These are phyloP conservation scores for Alternaria triticina DNA, from an alignment of 2,329 filamentous ascomycete genomes.

Conservation along the genomic window DNA sequence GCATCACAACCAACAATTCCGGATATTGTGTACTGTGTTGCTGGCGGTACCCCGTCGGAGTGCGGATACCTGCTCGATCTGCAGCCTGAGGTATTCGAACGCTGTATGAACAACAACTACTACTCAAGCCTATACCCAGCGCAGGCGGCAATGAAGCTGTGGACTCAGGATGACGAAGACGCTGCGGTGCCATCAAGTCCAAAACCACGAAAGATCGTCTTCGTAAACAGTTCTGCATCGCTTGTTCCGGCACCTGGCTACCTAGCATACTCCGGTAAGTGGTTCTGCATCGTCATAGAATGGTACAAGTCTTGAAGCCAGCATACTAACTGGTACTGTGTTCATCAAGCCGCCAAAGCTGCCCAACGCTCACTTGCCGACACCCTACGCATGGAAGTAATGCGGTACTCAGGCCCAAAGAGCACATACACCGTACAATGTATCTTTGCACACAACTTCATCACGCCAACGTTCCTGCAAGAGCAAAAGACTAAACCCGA, in stretches of 20 bases:
- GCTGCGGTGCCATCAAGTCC: not conserved
- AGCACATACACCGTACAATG: conserved; percentile 33
- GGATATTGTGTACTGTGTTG: not conserved
- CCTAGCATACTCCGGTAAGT: not conserved
- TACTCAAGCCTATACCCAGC: not conserved
- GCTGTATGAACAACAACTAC: not conserved
- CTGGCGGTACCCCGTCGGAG: not conserved
- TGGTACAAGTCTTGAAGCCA: not conserved
- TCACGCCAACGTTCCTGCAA: conserved; percentile 28
- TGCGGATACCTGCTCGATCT: not conserved
- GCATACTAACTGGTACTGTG: not conserved
- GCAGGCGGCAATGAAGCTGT: not conserved
- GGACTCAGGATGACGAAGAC: not conserved
- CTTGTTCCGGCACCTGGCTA: not conserved
- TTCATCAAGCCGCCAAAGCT: conserved; percentile 7
- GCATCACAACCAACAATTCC: not conserved
- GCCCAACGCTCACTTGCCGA: conserved; percentile 30
- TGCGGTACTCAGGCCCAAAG: conserved; percentile 18
- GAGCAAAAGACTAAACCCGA: conserved; percentile 36
- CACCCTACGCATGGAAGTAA: conserved; percentile 28
- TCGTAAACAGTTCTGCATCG: not conserved
- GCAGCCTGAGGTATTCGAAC: not conserved
- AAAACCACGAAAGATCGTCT: not conserved
- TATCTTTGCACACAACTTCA: conserved; percentile 32
- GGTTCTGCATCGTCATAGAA: not conserved